Evolutionary conservation across 2,329 filamentous ascomycete genomes (phyloP), one percentile per base, ranked within the genome.

Genomic region (Pezicula neosporulosa): DNA sequence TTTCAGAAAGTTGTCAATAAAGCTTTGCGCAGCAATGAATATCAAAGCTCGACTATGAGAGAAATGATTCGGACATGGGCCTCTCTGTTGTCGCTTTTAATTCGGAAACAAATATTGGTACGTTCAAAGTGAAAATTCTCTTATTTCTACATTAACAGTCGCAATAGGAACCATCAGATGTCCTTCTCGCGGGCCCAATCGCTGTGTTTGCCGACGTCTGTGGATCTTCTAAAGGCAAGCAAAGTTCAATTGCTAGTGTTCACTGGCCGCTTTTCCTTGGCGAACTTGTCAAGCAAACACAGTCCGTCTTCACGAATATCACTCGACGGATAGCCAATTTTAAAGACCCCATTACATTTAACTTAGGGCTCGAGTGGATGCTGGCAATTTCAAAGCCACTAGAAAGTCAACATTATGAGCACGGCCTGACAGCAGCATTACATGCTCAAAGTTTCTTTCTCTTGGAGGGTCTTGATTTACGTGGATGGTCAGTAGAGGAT

Each of bases 261-360:
- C 79, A 80, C 53, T 70, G 72, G 35, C 60, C 75, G 1, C 68
- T 84, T 7, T 84, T 84, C 57, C 62, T 83, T 21, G 67, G 73
- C 2, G 72, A 70, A 1, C 64, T 85, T 8, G 63, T 82, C 18
- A 73, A 75, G 49, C 66, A 73, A 69, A 70, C 7, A 62, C 78
- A 18, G 68, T 75, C 35, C 73, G 78, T 47, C 76, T 60, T 19
- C 44, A 58, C 44, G 58, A 61, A 49, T 47, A 19, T 35, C 33
- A 16, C 36, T 27, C 33, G 28, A 21, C 3, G 33, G 18, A 21
- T 10, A 15, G 33, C 24, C 9, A n/a, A 39, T 42, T 16, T 45
- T 7, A 47, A 44, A 49, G 30, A 49, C 28, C 42, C 13, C 52
- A 21, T 51, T 41, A 53, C 16, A 21, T 80, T 53, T 68, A 68